These are phyloP conservation scores for Amanita polypyramis DNA, from an alignment of 768 basidiomycete genomes.

Conservation along the genomic window DNA sequence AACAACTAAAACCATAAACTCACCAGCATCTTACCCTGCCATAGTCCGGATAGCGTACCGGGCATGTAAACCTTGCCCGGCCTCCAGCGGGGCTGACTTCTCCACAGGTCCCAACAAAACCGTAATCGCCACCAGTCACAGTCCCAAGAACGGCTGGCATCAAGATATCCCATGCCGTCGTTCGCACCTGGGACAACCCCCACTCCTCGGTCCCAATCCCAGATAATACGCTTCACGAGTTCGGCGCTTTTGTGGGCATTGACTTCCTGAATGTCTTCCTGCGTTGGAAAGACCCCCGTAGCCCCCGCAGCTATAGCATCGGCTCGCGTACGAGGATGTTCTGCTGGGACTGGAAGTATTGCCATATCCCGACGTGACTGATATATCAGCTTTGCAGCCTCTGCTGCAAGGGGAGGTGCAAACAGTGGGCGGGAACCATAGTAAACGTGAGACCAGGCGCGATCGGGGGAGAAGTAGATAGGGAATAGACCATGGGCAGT, in stretches of 20 bases:
- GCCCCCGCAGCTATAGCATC: slow-evolving; percentile 14
- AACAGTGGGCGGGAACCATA: slow-evolving; percentile 19
- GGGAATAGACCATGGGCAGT: slow-evolving; percentile 38
- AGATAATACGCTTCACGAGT: slow-evolving; percentile 17
- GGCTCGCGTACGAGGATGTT: slow-evolving; percentile 22
- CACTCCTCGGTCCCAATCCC: slow-evolving; percentile 18
- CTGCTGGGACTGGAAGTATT: slow-evolving; percentile 31
- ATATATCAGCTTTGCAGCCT: slow-evolving; percentile 55
- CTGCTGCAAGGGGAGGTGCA: slow-evolving; percentile 34
- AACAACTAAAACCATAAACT: slow-evolving; percentile 12
- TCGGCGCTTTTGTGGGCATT: slow-evolving; percentile 30
- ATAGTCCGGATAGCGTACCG: slow-evolving; percentile 44
- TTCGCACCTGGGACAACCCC: slow-evolving; percentile 12
- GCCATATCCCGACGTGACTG: slow-evolving; percentile 44
- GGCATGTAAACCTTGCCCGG: slow-evolving; percentile 32
- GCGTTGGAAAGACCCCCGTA: slow-evolving; percentile 30
- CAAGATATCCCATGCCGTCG: slow-evolving; percentile 1
- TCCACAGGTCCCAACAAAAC: slow-evolving; percentile 28
- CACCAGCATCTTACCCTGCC: slow-evolving; percentile 57
- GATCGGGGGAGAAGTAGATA: slow-evolving; percentile 21
- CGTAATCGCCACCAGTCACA: slow-evolving; percentile 46
- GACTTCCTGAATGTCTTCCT: slow-evolving; percentile 50
- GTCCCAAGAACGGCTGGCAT: slow-evolving; percentile 40
- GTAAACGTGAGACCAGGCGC: slow-evolving; percentile 19
- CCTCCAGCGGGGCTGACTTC: slow-evolving; percentile 15